These are phyloP conservation scores for Ajuga chamaepitys DNA, from an alignment of 257 asterid genomes.

Conservation along the genomic window DNA sequence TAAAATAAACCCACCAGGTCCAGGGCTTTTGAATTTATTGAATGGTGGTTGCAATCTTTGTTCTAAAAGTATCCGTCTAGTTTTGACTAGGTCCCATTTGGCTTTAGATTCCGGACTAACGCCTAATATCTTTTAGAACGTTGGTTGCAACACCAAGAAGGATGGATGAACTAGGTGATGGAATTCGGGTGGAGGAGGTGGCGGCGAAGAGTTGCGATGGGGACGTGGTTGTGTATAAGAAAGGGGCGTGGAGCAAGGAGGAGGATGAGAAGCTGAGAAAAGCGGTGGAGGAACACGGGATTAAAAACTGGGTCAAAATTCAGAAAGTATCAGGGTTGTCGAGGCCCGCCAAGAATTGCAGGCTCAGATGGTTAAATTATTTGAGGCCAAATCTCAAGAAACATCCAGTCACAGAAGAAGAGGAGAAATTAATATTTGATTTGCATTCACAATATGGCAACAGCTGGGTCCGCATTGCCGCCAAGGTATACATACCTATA, in stretches of 20 bases:
- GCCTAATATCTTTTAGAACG: too few relatives aligned
- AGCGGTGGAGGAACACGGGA: conserved; percentile 42
- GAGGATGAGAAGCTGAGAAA: conserved; percentile 45
- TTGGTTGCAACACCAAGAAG: too few relatives aligned
- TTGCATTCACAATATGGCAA: conserved; percentile 46
- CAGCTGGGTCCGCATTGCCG: conserved; percentile 57
- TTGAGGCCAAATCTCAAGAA: conserved; percentile 51
- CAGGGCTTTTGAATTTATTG: not conserved
- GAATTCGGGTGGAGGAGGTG: not conserved
- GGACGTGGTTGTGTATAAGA: conserved; percentile 22
- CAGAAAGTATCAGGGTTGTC: conserved; percentile 36
- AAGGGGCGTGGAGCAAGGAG: conserved; percentile 59
- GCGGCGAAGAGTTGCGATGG: not conserved
- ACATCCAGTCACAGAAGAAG: conserved; percentile 33
- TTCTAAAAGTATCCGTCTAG: too few relatives aligned
- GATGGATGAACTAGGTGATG: not conserved
- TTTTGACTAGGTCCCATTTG: too few relatives aligned
- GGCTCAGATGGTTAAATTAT: conserved; percentile 54
- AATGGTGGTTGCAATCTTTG: too few relatives aligned
- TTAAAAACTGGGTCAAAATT: conserved; percentile 35
- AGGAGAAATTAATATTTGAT: conserved; percentile 33
- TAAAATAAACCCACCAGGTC: not conserved
- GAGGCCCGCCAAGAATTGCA: conserved; percentile 48
- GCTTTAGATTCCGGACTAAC: too few relatives aligned
- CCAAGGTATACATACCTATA: conserved; percentile 21